phyloP scores from a whole-genome alignment of 164 flowering plant genomes.

The Aristolochia fimbriata region DNA sequence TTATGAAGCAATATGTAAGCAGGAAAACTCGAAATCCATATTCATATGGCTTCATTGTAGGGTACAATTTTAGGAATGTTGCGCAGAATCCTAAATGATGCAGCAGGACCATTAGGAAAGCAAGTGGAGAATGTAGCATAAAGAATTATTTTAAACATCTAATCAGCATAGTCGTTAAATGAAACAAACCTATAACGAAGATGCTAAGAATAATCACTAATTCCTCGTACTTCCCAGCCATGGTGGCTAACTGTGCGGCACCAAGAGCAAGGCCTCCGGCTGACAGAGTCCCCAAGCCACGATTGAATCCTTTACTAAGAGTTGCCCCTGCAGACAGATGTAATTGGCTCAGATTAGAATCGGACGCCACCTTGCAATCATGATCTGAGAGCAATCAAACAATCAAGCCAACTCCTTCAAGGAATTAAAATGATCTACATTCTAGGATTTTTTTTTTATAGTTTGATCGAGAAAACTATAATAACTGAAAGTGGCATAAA shows the following conservation, averaged over 20 bases:
- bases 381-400: background rate
- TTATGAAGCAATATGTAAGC: slow-evolving; percentile 63
- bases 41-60: slow-evolving; percentile 78
- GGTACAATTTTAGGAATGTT: slow-evolving; percentile 49
- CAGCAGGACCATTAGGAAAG: too few species aligned
- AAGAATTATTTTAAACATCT: background rate
- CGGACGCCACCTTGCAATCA: background rate
- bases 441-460: background rate
- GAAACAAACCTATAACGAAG: slow-evolving; percentile 48
- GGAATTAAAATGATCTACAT: background rate
- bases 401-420: background rate
- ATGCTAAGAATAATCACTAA: slow-evolving; percentile 42
- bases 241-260: slow-evolving; percentile 38
- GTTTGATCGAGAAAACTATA: too few species aligned
- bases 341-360: background rate
- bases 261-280: slow-evolving; percentile 80
- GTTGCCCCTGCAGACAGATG: slow-evolving; percentile 52
- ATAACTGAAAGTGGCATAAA: too few species aligned
- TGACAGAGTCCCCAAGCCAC: slow-evolving; percentile 71
- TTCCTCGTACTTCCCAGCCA: slow-evolving; percentile 43
- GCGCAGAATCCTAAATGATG: slow-evolving; percentile 40
- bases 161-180: background rate
- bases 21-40: slow-evolving; percentile 86
- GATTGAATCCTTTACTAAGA: slow-evolving; percentile 72
- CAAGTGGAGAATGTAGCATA: background rate